These are phyloP conservation scores for Ceratocystis cacaofunesta DNA, from an alignment of 2,329 filamentous ascomycete genomes.

Conservation along the genomic window DNA sequence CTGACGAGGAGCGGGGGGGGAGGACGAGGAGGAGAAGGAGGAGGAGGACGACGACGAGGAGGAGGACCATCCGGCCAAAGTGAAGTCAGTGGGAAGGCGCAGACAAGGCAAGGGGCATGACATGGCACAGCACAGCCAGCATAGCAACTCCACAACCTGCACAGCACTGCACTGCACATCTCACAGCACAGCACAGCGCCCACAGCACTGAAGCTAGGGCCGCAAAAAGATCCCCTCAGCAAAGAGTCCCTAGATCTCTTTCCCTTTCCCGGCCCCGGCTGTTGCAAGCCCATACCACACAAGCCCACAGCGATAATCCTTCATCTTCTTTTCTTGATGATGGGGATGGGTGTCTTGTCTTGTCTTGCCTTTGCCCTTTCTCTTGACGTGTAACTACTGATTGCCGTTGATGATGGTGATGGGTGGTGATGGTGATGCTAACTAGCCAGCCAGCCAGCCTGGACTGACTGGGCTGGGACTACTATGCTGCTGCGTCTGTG, in stretches of 20 bases:
- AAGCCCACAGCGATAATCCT: neutral
- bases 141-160: neutral
- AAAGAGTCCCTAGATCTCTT: conserved; percentile 2
- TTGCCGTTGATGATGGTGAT: no score
- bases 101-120: neutral
- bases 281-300: neutral
- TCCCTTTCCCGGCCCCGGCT: neutral
- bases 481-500: no score
- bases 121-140: conserved; percentile 2
- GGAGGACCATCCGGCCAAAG: neutral
- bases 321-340: neutral
- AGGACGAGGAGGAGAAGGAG: neutral
- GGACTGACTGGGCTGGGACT: no score
- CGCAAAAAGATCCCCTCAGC: neutral
- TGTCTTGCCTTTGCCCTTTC: neutral
- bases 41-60: neutral
- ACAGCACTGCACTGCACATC: neutral
- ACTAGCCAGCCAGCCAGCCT: no score
- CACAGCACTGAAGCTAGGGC: conserved; percentile 1
- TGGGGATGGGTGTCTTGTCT: neutral
- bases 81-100: neutral
- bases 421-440: no score
- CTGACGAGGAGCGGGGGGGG: neutral
- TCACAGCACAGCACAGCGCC: conserved; percentile 4
- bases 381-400: neutral